These are phyloP conservation scores for Aspergillus pseudonomiae DNA, from an alignment of 2,329 filamentous ascomycete species.

Conservation along the genomic window DNA sequence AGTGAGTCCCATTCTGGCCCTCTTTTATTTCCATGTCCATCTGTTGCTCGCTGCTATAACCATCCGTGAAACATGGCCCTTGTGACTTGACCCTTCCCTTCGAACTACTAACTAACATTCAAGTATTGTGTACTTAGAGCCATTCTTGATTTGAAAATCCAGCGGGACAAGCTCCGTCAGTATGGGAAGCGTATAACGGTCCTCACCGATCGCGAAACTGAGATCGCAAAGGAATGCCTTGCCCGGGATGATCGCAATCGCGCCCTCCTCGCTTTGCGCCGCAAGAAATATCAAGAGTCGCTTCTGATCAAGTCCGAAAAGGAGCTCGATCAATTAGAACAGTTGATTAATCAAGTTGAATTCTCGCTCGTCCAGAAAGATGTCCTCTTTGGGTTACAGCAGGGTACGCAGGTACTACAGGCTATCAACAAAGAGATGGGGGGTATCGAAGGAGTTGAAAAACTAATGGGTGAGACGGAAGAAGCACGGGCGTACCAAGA, in stretches of 20 bases:
- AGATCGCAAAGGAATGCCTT: slow-evolving; percentile 81
- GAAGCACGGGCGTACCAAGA: slow-evolving; percentile 91
- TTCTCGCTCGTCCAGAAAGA: slow-evolving; percentile 98
- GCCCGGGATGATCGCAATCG: slow-evolving; percentile 76
- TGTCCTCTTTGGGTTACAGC: slow-evolving; percentile 86
- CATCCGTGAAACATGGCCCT: neutral
- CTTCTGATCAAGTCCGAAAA: slow-evolving; percentile 86
- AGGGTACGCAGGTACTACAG: slow-evolving; percentile 85
- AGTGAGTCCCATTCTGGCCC: slow-evolving; percentile 56
- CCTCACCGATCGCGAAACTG: slow-evolving; percentile 84
- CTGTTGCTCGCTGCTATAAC: neutral
- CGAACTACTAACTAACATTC: slow-evolving; percentile 3
- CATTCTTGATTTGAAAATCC: slow-evolving; percentile 95
- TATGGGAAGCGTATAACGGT: slow-evolving; percentile 89
- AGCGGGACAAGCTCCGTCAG: slow-evolving; percentile 95
- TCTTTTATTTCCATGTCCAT: neutral
- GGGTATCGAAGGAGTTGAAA: slow-evolving; percentile 89
- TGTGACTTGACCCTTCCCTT: neutral
- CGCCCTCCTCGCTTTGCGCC: slow-evolving; percentile 83
- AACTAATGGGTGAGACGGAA: slow-evolving; percentile 88
- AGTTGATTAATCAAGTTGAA: slow-evolving; percentile 84
- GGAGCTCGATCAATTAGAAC: slow-evolving; percentile 91
- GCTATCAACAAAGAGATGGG: slow-evolving; percentile 97
- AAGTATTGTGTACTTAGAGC: slow-evolving; percentile 60
- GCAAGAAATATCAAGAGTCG: slow-evolving; percentile 96